A percentile compares a stretch with the other conserved stretches of the same genome.
Evolutionary conservation across 768 basidiomycete species (phyloP).

Genomic region (Suillus discolor): DNA sequence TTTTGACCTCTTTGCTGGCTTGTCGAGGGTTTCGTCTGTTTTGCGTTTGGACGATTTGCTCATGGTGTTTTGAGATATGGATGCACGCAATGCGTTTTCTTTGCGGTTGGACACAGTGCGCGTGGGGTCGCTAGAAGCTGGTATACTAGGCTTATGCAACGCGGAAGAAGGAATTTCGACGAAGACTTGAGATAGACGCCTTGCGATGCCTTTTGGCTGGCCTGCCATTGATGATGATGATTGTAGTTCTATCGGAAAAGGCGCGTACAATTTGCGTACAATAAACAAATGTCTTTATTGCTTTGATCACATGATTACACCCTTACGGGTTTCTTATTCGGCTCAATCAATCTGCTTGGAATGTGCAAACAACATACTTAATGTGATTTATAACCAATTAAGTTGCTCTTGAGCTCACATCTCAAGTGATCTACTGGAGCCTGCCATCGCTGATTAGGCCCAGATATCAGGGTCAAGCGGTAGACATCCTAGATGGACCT

Average conservation of each 20-base stretch:
- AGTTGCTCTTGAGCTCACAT: not conserved
- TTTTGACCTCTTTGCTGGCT: conserved; percentile 25
- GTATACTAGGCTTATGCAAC: conserved; percentile 26
- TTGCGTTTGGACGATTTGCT: conserved; percentile 52
- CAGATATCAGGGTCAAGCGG: not conserved
- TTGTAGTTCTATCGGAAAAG: conserved; percentile 21
- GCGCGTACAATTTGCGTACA: conserved; percentile 29
- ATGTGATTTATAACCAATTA: not conserved
- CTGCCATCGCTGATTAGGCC: not conserved
- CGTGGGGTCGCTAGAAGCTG: conserved; percentile 20
- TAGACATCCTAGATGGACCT: not conserved
- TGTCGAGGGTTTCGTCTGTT: conserved; percentile 35
- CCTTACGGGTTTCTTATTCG: not conserved
- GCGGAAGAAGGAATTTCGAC: conserved; percentile 63
- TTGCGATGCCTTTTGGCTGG: conserved; percentile 14
- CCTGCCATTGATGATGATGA: conserved; percentile 23
- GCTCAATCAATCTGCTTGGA: not conserved
- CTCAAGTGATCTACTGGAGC: too few relatives aligned
- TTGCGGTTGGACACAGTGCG: conserved; percentile 39
- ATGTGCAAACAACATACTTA: not conserved
- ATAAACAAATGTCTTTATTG: conserved; percentile 1
- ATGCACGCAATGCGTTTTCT: conserved; percentile 45
- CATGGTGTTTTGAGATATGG: conserved; percentile 30
- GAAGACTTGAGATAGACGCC: conserved; percentile 49
- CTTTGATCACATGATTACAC: not conserved